Conservation (phyloP, 768 basidiomycete genomes). For the Pisolithus albus region DNA sequence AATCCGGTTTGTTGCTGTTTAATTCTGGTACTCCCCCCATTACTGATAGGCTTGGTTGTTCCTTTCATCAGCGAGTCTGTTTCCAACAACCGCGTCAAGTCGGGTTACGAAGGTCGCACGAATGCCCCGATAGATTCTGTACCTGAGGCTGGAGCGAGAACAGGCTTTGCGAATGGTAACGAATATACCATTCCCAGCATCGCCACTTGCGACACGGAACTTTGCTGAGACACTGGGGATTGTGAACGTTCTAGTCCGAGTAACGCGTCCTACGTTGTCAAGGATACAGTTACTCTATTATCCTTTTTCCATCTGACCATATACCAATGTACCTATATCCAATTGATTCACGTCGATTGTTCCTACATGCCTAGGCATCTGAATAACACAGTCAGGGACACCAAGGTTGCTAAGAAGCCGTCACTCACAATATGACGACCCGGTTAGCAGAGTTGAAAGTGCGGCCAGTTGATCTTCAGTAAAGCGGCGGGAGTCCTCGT, state of each 20-base stretch:
- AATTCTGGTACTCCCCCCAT: neutral
- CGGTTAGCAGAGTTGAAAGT: constrained; percentile 76
- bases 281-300: neutral
- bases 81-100: constrained; percentile 80
- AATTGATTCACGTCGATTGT: neutral
- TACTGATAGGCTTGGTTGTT: constrained; percentile 2
- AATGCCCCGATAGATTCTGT: constrained; percentile 67
- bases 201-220: constrained; percentile 37
- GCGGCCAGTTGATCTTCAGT: constrained; percentile 78
- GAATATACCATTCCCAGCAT: constrained; percentile 54
- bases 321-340: neutral
- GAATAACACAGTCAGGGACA: neutral
- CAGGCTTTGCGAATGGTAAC: constrained; percentile 56
- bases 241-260: constrained; percentile 26
- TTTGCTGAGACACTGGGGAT: constrained; percentile 19
- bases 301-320: neutral
- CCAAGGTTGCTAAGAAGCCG: neutral
- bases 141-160: constrained; percentile 61
- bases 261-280: constrained; percentile 30
- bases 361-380: constrained; percentile 12
- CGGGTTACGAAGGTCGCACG: constrained; percentile 54
- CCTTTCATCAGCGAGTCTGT: constrained; percentile 48
- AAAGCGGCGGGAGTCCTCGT: constrained; percentile 82
- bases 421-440: constrained; percentile 73
- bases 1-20: constrained; percentile 49